Evolutionary conservation across 495 filamentous ascomycete genomes (phyloP).

Genomic region (Tetracladium marchalianum): DNA sequence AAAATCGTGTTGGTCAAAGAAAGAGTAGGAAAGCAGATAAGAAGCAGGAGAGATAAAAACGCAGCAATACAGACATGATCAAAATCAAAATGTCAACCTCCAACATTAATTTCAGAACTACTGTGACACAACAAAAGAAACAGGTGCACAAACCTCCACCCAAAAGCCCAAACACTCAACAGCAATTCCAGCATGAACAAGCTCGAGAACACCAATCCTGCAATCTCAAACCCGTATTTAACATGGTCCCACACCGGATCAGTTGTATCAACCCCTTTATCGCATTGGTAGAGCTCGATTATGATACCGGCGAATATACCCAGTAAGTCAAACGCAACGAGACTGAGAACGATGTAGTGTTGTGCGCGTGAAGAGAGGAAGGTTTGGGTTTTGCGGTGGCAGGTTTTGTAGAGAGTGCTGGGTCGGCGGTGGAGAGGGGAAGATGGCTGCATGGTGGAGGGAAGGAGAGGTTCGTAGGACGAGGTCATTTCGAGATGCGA

Average conservation of each 20-base stretch:
- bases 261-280: slow-evolving; percentile 27
- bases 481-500: no score
- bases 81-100: no score
- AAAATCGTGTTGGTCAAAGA: no score
- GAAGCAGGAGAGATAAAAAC: neutral
- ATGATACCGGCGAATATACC: slow-evolving; percentile 55
- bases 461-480: no score
- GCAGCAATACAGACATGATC: no score
- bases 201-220: slow-evolving; percentile 41
- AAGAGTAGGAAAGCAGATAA: slow-evolving; percentile 1
- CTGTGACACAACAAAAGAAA: no score
- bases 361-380: slow-evolving; percentile 45
- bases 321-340: slow-evolving; percentile 46
- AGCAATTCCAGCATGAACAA: slow-evolving; percentile 52
- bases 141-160: slow-evolving; percentile 36
- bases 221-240: slow-evolving; percentile 13
- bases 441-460: no score
- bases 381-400: slow-evolving; percentile 19
- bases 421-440: neutral
- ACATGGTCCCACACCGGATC: slow-evolving; percentile 15
- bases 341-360: slow-evolving; percentile 45
- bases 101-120: no score
- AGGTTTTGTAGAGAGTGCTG: slow-evolving; percentile 10
- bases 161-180: slow-evolving; percentile 46
- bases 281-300: slow-evolving; percentile 50